Evolutionary conservation across 179 eudicot species (phyloP).

Genomic region (Spergularia azorica): DNA sequence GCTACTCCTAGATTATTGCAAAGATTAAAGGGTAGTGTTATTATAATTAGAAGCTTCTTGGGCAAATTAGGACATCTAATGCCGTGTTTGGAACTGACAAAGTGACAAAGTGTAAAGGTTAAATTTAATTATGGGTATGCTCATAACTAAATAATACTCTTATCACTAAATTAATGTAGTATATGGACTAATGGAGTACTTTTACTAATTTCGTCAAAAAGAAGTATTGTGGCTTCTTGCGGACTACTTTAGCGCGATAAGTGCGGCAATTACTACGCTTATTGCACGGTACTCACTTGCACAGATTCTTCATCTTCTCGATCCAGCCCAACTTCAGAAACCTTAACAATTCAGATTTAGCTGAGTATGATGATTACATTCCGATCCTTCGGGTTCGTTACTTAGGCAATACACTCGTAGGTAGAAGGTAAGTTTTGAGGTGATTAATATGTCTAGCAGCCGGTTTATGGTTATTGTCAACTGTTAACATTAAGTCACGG

Average conservation of each 20-base stretch:
- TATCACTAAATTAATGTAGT: too few species aligned
- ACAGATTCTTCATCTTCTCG: neutral
- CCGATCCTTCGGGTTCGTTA: too few species aligned
- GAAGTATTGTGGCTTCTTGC: neutral
- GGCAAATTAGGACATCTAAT: conserved; percentile 15
- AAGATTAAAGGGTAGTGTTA: neutral
- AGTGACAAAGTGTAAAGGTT: neutral
- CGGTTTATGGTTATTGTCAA: too few species aligned
- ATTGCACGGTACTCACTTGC: neutral
- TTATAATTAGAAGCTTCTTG: conserved; percentile 27
- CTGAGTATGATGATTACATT: too few species aligned
- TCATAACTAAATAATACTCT: neutral
- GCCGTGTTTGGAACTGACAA: neutral
- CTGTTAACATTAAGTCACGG: too few species aligned
- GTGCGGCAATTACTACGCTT: conserved; percentile 22
- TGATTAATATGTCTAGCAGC: too few species aligned
- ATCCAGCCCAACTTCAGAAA: too few species aligned
- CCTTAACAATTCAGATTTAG: too few species aligned
- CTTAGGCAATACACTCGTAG: too few species aligned
- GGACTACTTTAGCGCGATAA: neutral
- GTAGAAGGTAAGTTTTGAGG: too few species aligned
- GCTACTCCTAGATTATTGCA: neutral
- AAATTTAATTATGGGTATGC: neutral
- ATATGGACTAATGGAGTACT: too few species aligned
- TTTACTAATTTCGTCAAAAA: too few species aligned